These are phyloP conservation scores for Tulasnella sp. DNA, from an alignment of 768 basidiomycete species.

Conservation along the genomic window DNA sequence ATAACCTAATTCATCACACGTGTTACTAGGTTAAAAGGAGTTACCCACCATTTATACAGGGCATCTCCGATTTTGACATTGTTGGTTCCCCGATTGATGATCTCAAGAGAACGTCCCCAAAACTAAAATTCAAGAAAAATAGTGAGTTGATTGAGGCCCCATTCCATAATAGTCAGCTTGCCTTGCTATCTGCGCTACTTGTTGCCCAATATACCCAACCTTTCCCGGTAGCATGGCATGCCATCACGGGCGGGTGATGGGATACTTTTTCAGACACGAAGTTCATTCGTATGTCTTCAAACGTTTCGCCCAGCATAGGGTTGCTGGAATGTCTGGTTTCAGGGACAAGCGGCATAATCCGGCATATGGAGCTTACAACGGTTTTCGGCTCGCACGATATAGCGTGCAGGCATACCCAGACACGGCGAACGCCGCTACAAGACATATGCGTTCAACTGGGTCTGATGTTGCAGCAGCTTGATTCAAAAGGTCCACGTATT, in stretches of 20 bases:
- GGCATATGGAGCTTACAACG: conserved; percentile 48
- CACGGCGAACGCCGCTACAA: conserved; percentile 72
- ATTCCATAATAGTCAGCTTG: conserved; percentile 29
- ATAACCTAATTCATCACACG: not conserved
- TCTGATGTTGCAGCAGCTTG: conserved; percentile 48
- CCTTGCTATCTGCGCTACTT: conserved; percentile 83
- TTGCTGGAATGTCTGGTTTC: conserved; percentile 39
- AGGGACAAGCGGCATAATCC: too few relatives aligned
- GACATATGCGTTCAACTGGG: conserved; percentile 54
- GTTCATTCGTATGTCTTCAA: conserved; percentile 60
- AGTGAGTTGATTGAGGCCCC: not conserved
- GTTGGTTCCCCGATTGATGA: conserved; percentile 65
- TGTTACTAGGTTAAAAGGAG: conserved; percentile 6
- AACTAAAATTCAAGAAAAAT: conserved; percentile 7
- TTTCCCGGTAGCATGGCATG: conserved; percentile 70
- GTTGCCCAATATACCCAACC: conserved; percentile 66
- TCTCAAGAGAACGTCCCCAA: conserved; percentile 76
- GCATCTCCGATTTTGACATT: conserved; percentile 54
- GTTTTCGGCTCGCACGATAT: conserved; percentile 70
- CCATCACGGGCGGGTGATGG: conserved; percentile 46
- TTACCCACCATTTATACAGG: conserved; percentile 53
- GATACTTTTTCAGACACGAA: conserved; percentile 25
- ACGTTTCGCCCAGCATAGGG: conserved; percentile 80
- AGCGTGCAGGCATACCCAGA: conserved; percentile 74
- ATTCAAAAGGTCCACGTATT: conserved; percentile 58